A percentile compares a stretch with the other conserved stretches of the same genome.
Evolutionary conservation across 805 yeast genomes (phyloP).

Genomic region (Suhomyces sp.): DNA sequence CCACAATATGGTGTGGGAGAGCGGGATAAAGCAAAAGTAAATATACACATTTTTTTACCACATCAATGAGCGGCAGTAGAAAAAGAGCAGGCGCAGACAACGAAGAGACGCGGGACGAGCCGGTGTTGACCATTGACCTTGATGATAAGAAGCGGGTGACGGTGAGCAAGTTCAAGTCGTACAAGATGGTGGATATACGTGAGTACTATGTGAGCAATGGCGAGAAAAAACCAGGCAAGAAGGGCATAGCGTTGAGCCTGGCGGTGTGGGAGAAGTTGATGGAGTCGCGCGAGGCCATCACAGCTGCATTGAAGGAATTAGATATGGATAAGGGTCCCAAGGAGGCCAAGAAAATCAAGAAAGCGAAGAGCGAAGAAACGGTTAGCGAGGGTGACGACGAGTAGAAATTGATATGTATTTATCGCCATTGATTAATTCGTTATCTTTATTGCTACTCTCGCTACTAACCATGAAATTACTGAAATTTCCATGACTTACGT

Average conservation of each 20-base stretch:
- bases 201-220: slow-evolving; percentile 66
- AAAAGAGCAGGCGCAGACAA: background rate
- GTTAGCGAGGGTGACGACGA: background rate
- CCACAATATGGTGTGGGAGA: slow-evolving; percentile 67
- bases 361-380: background rate
- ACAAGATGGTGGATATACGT: slow-evolving; percentile 73
- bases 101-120: background rate
- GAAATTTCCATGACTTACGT: background rate
- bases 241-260: slow-evolving; percentile 61
- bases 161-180: slow-evolving; percentile 67
- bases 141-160: slow-evolving; percentile 59
- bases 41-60: background rate
- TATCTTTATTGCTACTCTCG: background rate
- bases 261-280: slow-evolving; percentile 53
- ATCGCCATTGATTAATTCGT: background rate
- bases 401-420: background rate
- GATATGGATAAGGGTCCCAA: background rate
- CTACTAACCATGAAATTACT: background rate
- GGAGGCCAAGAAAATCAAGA: slow-evolving; percentile 1
- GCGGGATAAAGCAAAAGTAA: slow-evolving; percentile 22
- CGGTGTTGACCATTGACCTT: slow-evolving; percentile 24
- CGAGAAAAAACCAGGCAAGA: slow-evolving; percentile 75
- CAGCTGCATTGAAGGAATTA: slow-evolving; percentile 46
- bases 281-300: slow-evolving; percentile 45
- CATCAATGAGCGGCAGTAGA: background rate